Evolutionary conservation across 345 rosid species (phyloP), one percentile per base, ranked within the genome.

Genomic region (Pugionium dolabratum): DNA sequence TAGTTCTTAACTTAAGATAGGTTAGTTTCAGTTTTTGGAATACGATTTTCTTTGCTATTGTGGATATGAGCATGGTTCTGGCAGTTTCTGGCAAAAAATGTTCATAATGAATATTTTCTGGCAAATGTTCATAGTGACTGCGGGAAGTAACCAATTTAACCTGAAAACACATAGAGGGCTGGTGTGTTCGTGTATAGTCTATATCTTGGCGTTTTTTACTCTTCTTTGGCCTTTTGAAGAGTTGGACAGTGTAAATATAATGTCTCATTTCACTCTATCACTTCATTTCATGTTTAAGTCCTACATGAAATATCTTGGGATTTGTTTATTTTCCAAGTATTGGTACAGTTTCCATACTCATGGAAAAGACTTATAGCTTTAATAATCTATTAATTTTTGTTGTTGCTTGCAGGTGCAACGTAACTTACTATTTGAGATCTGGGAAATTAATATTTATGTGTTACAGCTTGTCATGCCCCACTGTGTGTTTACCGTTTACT

Each of bases 391-490:
- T 36, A 28, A 36, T 46, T 29, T 25, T 9, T 32, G 6, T 30
- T 56, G 18, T 41, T 44, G 53, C 28, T 76, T 81, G 68, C 91
- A 87, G 95, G 86, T 77, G 75, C 62, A 71, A 43, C 66, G 26
- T 55, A 62, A 72, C 28, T 37, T 41, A 51, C 59, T 67, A 58
- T 58, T 44, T 58, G 30, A 55, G 64, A 76, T 73, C 71, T 67
- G 63, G 59, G 63, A 40, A 54, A 54, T 75, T 62, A 67, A 70
- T 67, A 78, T 85, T 55, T 68, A 84, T 88, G 85, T 78, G 74
- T 70, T 27, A 74, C 62, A 46, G 79, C 75, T 79, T 81, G 85
- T 81, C 84, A 86, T 82, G 86, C 84, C 62, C 82, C 69, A 71
- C 78, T 78, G 82, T 67, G 64, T 72, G 71, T 77, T 62, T 72